Evolutionary conservation across 1,139 yeast species (phyloP).

Genomic region (Geotrichum citri-aurantii): DNA sequence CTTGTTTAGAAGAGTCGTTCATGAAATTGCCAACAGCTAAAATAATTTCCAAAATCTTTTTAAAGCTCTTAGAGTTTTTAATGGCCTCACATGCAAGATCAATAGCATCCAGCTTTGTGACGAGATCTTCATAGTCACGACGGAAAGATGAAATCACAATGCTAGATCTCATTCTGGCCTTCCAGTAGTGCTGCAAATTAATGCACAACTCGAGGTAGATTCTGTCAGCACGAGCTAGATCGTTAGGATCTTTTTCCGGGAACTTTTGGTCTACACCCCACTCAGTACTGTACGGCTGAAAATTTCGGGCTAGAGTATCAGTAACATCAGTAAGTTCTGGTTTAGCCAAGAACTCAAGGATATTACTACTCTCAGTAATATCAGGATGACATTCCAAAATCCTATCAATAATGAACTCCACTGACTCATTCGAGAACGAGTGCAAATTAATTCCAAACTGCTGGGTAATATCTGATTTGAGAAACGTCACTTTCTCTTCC

Average conservation of each 20-base stretch:
- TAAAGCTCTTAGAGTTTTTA: constrained; percentile 56
- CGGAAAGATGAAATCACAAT: constrained; percentile 61
- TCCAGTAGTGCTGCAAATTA: constrained; percentile 80
- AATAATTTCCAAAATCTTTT: constrained; percentile 66
- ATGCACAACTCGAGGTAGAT: constrained; percentile 72
- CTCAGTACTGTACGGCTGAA: constrained; percentile 66
- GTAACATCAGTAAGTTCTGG: constrained; percentile 72
- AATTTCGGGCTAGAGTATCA: constrained; percentile 55
- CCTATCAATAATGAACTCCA: constrained; percentile 56
- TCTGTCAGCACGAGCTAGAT: constrained; percentile 75
- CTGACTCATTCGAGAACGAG: constrained; percentile 59
- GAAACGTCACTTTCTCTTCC: constrained; percentile 50
- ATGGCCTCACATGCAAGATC: constrained; percentile 64
- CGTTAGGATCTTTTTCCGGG: constrained; percentile 49
- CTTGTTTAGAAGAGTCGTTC: constrained; percentile 80
- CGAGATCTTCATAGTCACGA: constrained; percentile 66
- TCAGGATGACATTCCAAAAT: constrained; percentile 70
- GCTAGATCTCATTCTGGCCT: constrained; percentile 71
- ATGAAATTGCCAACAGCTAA: constrained; percentile 86
- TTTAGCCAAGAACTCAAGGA: constrained; percentile 74
- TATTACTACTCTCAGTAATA: constrained; percentile 59
- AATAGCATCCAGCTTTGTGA: constrained; percentile 53
- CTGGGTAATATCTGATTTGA: constrained; percentile 78
- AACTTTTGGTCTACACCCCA: constrained; percentile 37
- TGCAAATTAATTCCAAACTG: constrained; percentile 92